Conservation (phyloP, 1,284 basidiomycete genomes). For the Austroboletus novae-zelandiae region DNA sequence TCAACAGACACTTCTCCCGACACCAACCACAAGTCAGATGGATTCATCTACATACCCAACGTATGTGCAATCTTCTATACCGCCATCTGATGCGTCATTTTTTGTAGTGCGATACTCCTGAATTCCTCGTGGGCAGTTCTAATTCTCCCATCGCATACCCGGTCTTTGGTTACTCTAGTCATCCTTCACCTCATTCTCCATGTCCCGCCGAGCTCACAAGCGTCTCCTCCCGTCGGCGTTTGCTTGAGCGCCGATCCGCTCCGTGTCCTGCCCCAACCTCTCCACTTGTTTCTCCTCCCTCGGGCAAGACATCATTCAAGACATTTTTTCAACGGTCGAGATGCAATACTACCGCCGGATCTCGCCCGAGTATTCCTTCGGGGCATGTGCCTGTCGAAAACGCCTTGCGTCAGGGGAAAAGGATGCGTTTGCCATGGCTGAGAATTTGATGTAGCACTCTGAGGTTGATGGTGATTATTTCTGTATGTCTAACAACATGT, state of each 20-base stretch:
- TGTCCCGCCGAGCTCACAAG: conserved; percentile 1
- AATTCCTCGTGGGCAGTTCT: conserved; percentile 32
- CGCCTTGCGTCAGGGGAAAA: conserved; percentile 28
- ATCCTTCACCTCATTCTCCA: conserved; percentile 13
- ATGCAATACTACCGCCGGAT: conserved; percentile 18
- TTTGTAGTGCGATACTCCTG: conserved; percentile 24
- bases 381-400: conserved; percentile 23
- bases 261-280: conserved; percentile 15
- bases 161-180: conserved; percentile 29
- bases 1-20: not conserved
- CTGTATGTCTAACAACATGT: conserved; percentile 25
- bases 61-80: conserved; percentile 13
- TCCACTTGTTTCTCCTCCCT: conserved; percentile 13
- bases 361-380: conserved; percentile 17
- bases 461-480: conserved; percentile 4
- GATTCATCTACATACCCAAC: conserved; percentile 29
- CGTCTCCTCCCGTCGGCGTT: conserved; percentile 8
- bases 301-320: conserved; percentile 25
- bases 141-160: conserved; percentile 33
- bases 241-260: conserved; percentile 17
- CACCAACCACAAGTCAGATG: conserved; percentile 2
- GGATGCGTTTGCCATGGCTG: conserved; percentile 32
- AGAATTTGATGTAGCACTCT: conserved; percentile 25
- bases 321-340: conserved; percentile 30
- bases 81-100: not conserved